Base-by-base conservation (phyloP, 768 basidiomycete species). In the Pleurotus eryngii region DNA sequence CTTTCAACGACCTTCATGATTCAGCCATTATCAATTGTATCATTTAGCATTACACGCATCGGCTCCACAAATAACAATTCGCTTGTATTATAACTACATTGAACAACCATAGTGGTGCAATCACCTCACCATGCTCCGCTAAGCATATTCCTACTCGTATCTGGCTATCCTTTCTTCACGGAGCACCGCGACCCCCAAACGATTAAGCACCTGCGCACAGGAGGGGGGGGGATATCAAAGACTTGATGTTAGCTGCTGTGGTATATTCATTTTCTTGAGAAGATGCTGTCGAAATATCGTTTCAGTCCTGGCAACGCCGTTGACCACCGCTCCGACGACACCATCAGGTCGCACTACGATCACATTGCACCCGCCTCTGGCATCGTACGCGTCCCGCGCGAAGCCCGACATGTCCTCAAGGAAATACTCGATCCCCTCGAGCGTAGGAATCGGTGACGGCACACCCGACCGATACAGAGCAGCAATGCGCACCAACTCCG, bases 311-410 rank as follows among this genome's bases (percentile, higher is more conserved):
- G 24, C 20, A 35, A 35, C 46, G 12, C 55, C 27, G 12, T 20
- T 30, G 5, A 56, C 55, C 26, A 56, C 55, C n/a, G 55, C 55
- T 9, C 55, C 55, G 3, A 56, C 55, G 17, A 56, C 39, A 14
- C 55, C 55, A 39, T 56, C 55, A 11, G 55, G 55, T 6, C 55
- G 42, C 20, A 56, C 55, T 17, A 56, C 35, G 3, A 47, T 45
- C 7, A 56, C 18, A 40, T 61, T 65, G 17, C 62, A 73, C 17
- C 68, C 68, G 26, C 69, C 70, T 6, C 58, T 57, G 9, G 65
- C 65, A 56, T 68, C 63, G 67, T 81, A 81, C 0, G 70, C 70
- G 2, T 61, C 62, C 58, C 76, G 71, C 0, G 81, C 78, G 47
- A 76, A 71, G 4, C 73, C 76, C 3, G 58, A 61, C 0, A 37